Evolutionary conservation across 805 yeast genomes (phyloP).

Genomic region (Barnettozyma populi): DNA sequence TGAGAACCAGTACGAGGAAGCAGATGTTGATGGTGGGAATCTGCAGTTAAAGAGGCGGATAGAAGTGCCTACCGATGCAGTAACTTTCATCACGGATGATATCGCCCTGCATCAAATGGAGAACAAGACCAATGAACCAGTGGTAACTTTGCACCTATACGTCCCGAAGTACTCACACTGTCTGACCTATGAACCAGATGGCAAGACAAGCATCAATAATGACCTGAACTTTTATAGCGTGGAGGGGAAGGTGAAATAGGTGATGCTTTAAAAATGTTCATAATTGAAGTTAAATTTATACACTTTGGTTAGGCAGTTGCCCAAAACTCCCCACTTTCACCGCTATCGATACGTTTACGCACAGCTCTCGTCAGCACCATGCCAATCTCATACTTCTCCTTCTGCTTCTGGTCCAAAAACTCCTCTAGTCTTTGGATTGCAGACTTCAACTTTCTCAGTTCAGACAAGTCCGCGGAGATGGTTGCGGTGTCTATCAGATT

Average conservation of each 20-base stretch:
- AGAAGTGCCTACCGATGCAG: constrained; percentile 27
- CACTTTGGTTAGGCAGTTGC: constrained; percentile 28
- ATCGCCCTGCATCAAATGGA: constrained; percentile 41
- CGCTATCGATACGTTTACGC: constrained; percentile 36
- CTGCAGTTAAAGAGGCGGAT: constrained; percentile 6
- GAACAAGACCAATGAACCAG: constrained; percentile 28
- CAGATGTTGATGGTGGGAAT: background rate
- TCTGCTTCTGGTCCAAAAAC: constrained; percentile 35
- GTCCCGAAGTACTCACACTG: constrained; percentile 28
- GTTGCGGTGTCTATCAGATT: constrained; percentile 31
- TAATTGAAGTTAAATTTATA: background rate
- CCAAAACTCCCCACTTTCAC: constrained; percentile 35
- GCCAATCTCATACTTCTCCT: constrained; percentile 39
- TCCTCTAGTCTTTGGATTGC: constrained; percentile 35
- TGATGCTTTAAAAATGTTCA: background rate
- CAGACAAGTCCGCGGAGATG: constrained; percentile 30
- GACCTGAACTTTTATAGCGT: constrained; percentile 5
- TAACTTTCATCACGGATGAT: constrained; percentile 41
- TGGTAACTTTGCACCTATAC: constrained; percentile 42
- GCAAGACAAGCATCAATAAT: background rate
- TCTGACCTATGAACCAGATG: constrained; percentile 4
- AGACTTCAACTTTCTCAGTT: constrained; percentile 30
- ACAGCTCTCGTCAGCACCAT: constrained; percentile 34
- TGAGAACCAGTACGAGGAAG: constrained; percentile 11
- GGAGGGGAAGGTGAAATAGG: constrained; percentile 1